Evolutionary conservation across 768 basidiomycete species (phyloP).

Genomic region (Artomyces pyxidatus): DNA sequence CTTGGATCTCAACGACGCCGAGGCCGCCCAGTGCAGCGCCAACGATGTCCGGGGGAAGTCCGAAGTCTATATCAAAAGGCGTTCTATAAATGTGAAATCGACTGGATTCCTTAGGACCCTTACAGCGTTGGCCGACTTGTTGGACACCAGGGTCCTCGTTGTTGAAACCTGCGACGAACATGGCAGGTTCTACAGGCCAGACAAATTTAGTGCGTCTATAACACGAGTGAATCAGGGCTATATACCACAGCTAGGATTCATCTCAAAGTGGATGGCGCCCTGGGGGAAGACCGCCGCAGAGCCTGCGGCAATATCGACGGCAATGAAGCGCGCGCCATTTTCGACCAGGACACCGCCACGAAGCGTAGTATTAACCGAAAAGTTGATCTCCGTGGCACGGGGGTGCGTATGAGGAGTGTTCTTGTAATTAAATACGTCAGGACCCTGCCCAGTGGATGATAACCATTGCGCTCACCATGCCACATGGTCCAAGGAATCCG

Average conservation of each 20-base stretch:
- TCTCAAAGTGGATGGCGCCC: conserved; percentile 18
- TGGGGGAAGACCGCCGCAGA: conserved; percentile 15
- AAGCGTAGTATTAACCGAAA: conserved; percentile 22
- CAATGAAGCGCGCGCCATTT: conserved; percentile 23
- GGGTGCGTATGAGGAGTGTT: conserved; percentile 31
- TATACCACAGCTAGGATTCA: conserved; percentile 19
- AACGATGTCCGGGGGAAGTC: conserved; percentile 23
- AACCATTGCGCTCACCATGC: conserved; percentile 14
- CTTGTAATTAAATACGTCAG: neutral
- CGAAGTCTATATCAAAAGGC: conserved; percentile 17
- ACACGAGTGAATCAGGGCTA: neutral
- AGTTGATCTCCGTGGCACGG: conserved; percentile 27
- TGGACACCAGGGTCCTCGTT: conserved; percentile 21
- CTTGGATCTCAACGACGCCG: conserved; percentile 22
- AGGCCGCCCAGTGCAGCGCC: conserved; percentile 22
- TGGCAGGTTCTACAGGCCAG: conserved; percentile 12
- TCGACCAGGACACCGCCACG: conserved; percentile 21
- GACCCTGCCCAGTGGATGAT: neutral
- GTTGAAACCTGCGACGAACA: conserved; percentile 23
- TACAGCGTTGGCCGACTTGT: conserved; percentile 22
- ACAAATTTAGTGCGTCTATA: neutral
- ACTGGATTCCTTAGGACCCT: conserved; percentile 2
- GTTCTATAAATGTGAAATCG: neutral
- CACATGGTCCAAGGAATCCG: conserved; percentile 24
- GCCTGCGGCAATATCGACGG: conserved; percentile 18